Evolutionary conservation across 768 basidiomycete genomes (phyloP).

Genomic region (Nidularia pulvinata): DNA sequence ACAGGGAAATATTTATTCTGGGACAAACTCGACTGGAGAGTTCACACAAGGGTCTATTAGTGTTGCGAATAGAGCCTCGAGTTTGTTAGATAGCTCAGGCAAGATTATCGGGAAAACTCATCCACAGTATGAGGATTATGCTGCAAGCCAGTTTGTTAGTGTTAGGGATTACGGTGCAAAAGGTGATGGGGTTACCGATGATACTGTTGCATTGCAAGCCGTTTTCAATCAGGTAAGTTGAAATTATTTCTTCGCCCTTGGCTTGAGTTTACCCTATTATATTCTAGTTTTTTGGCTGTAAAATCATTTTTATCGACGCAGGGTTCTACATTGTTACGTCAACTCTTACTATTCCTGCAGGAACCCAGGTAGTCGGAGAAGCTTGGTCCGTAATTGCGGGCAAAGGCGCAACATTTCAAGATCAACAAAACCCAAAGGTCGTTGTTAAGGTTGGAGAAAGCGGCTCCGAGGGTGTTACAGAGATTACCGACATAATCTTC

Average conservation of each 20-base stretch:
- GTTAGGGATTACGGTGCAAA: slow-evolving; percentile 69
- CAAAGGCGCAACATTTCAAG: slow-evolving; percentile 33
- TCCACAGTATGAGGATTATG: slow-evolving; percentile 67
- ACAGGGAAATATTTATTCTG: slow-evolving; percentile 73
- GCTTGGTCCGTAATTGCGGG: slow-evolving; percentile 48
- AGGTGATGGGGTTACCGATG: slow-evolving; percentile 68
- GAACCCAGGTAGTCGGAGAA: slow-evolving; percentile 47
- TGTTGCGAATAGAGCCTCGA: slow-evolving; percentile 52
- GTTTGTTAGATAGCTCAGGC: slow-evolving; percentile 54
- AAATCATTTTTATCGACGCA: slow-evolving; percentile 74
- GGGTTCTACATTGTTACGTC: slow-evolving; percentile 45
- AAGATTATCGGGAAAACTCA: slow-evolving; percentile 62
- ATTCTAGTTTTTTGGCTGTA: slow-evolving; percentile 55
- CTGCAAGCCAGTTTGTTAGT: slow-evolving; percentile 67
- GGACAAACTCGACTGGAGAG: slow-evolving; percentile 34
- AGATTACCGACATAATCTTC: slow-evolving; percentile 58
- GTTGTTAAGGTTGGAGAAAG: slow-evolving; percentile 43
- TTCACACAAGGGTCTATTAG: slow-evolving; percentile 54
- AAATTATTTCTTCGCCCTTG: neutral
- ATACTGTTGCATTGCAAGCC: slow-evolving; percentile 58
- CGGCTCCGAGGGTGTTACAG: slow-evolving; percentile 39
- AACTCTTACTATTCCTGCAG: slow-evolving; percentile 46
- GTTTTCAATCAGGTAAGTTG: slow-evolving; percentile 46
- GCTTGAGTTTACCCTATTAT: neutral
- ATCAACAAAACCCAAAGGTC: slow-evolving; percentile 30